A percentile compares a stretch with the other conserved stretches of the same genome.
Conservation (phyloP, 2,329 filamentous ascomycete genomes). For the Apiospora koreana region DNA sequence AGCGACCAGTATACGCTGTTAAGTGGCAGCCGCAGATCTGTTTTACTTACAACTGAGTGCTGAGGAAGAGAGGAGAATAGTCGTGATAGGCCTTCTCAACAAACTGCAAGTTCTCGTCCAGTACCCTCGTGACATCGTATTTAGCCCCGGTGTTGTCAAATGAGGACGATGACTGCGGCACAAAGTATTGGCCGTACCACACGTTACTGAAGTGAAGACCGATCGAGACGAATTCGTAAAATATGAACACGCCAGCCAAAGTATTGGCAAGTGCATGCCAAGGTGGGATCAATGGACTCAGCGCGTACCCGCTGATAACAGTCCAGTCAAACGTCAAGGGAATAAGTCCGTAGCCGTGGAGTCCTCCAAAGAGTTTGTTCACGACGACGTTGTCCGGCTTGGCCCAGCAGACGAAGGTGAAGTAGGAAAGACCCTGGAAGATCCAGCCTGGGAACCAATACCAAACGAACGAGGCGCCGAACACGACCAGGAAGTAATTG, state of each 20-base stretch:
- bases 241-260: slow-evolving; percentile 32
- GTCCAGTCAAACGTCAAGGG: slow-evolving; percentile 49
- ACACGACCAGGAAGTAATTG: slow-evolving; percentile 46
- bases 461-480: slow-evolving; percentile 45
- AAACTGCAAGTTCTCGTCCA: slow-evolving; percentile 50
- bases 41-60: slow-evolving; percentile 12
- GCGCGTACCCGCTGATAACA: slow-evolving; percentile 25
- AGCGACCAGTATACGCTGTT: too few relatives aligned
- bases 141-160: slow-evolving; percentile 57
- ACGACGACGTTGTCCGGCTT: slow-evolving; percentile 46
- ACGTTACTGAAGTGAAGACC: slow-evolving; percentile 28
- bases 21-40: background rate
- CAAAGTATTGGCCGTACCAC: slow-evolving; percentile 20
- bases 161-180: slow-evolving; percentile 31
- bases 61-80: slow-evolving; percentile 57
- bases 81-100: slow-evolving; percentile 51
- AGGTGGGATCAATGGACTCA: slow-evolving; percentile 11
- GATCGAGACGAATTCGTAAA: slow-evolving; percentile 34
- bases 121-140: slow-evolving; percentile 55
- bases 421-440: slow-evolving; percentile 49
- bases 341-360: slow-evolving; percentile 39
- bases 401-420: slow-evolving; percentile 50
- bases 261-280: slow-evolving; percentile 36
- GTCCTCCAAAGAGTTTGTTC: slow-evolving; percentile 51
- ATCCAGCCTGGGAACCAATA: slow-evolving; percentile 56